Evolutionary conservation across 2,329 filamentous ascomycete species (phyloP), one percentile per base, ranked within the genome.

Genomic region (Daldinia eschscholtzii): DNA sequence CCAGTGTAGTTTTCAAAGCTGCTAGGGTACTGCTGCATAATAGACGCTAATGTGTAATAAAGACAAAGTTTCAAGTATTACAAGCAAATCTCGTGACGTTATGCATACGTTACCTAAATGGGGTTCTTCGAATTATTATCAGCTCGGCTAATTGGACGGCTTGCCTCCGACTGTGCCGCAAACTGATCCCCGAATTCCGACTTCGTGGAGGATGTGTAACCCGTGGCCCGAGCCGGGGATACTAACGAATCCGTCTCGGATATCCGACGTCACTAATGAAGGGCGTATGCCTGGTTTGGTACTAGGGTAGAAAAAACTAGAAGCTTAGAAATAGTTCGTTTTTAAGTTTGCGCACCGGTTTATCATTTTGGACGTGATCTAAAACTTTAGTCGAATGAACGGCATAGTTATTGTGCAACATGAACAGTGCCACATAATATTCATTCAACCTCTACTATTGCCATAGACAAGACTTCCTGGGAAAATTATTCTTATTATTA

Each of bases 81-180:
- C 26, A 20, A 20, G 20, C 20, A 48, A 48, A n/a, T 6, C 15
- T 48, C 9, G 44, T 48, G 23, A 48, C 13, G 28, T 6, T 10
- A 12, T 20, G 28, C 23, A 28, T 9, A 28, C 6, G 6, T 48
- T n/a, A 48, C 26, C 15, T 28, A 13, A 6, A 7, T 9, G 10
- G 12, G 35, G 13, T 10, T 15, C 35, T 39, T 13, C 5, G 35
- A 15, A 15, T 42, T 20, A 6, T 20, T 42, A 20, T 2, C 18
- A 20, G 12, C 9, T 18, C 48, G 48, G n/a, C 35, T 26, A 20
- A 42, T 52, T 26, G 26, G n/a, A 35, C 37, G 39, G 26, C 41
- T 15, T 26, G 37, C 28, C 59, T 53, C 59, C 59, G 48, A 18
- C 48, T 35, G 50, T 44, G 59, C 48, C 48, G 26, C 48, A 23